Base-by-base conservation (phyloP, 768 basidiomycete genomes). In the Scleroderma bovista region DNA sequence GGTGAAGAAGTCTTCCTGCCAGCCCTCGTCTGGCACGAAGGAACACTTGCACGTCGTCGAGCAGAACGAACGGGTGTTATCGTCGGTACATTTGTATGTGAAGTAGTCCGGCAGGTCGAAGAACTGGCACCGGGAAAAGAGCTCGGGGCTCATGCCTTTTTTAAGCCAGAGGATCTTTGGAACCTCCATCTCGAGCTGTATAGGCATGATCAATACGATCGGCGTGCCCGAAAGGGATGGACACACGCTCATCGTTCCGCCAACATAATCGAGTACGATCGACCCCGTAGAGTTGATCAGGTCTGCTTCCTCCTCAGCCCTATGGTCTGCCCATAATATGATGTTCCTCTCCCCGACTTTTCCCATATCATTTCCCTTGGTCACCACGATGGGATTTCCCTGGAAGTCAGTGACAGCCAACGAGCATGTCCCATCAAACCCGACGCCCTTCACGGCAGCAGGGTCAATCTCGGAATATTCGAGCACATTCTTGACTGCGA, bases 111-210 rank as follows among this genome's bases (percentile, higher is more conserved):
- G 93, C 16, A 96, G 80, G 61, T 95, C 93, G 66, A 84, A 88
- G 72, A 89, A 88, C 59, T 90, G 86, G 69, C 86, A 89, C 47
- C 72, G 72, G 20, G 78, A 67, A 69, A 99, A 98, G 16, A 73
- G 74, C 11, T 77, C 70, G 1, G 80, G 63, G 2, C 77, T 62
- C 93, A 98, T 94, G 71, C 88, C 75, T 52, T 81, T 84, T 68
- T 94, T 97, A 38, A 98, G 77, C 96, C 96, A 98, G 24, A 98
- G 81, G 26, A 94, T 86, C 68, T 98, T 98, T 0, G 95, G 95
- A 39, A 97, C 82, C 69, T 97, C 95, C 96, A 98, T 98, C 69
- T 98, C 94, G 38, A 97, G 78, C 90, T 96, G 54, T 23, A 36
- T 40, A 33, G 24, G 32, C 22, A 46, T 16, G 20, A 45, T 44